Evolutionary conservation across 768 basidiomycete species (phyloP).

Genomic region (Xerocomellus chrysenteron): DNA sequence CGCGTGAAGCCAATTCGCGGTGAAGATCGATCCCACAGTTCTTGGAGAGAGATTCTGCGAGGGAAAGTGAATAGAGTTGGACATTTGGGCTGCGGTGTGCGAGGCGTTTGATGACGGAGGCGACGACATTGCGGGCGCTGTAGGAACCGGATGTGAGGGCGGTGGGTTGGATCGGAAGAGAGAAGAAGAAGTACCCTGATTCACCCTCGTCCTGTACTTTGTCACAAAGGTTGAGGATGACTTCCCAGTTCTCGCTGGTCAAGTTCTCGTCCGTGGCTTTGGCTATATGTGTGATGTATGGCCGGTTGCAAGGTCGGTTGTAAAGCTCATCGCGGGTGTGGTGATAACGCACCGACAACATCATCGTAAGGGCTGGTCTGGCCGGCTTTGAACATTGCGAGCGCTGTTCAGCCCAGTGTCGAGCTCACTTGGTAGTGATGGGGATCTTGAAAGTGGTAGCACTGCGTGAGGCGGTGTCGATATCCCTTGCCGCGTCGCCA

Average conservation of each 20-base stretch:
- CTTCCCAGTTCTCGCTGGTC: constrained; percentile 93
- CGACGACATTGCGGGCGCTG: constrained; percentile 85
- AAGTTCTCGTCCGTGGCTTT: constrained; percentile 99
- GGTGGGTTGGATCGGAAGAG: background rate
- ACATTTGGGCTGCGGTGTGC: constrained; percentile 95
- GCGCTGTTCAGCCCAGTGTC: constrained; percentile 1
- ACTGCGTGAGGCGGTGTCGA: constrained; percentile 34
- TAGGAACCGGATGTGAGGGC: constrained; percentile 16
- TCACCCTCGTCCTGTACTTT: constrained; percentile 91
- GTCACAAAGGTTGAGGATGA: constrained; percentile 92
- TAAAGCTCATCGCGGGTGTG: constrained; percentile 1
- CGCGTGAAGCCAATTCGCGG: constrained; percentile 83
- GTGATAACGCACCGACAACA: constrained; percentile 69
- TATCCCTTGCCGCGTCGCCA: constrained; percentile 7
- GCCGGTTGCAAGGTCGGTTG: constrained; percentile 2
- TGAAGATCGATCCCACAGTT: constrained; percentile 83
- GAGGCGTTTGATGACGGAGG: constrained; percentile 84
- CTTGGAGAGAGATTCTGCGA: constrained; percentile 87
- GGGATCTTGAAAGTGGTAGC: background rate
- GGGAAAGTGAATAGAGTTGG: constrained; percentile 87
- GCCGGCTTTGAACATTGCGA: constrained; percentile 68
- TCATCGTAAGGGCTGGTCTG: constrained; percentile 84
- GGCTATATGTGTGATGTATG: constrained; percentile 42
- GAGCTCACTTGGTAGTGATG: constrained; percentile 11
- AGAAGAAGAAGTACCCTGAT: constrained; percentile 56